Percentiles rank a stretch among this genome's conserved stretches.
Evolutionary conservation across 2,329 filamentous ascomycete species (phyloP).

Genomic region (Taxawa tesnikishii): DNA sequence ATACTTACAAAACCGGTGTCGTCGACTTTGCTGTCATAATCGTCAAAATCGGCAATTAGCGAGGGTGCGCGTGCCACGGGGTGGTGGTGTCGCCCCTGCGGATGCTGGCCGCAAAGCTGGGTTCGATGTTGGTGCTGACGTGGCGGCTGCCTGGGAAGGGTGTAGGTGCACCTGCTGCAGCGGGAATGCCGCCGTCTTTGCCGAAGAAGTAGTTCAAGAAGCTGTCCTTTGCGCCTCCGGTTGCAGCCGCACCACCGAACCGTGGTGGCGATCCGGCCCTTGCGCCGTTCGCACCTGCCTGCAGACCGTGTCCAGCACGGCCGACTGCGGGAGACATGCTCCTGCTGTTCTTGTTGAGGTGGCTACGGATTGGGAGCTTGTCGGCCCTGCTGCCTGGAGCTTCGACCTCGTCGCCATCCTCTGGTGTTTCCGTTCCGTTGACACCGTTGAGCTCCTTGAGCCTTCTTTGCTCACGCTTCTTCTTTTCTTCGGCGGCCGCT

Average conservation of each 20-base stretch:
- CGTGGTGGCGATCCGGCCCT: constrained; percentile 50
- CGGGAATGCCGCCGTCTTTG: constrained; percentile 61
- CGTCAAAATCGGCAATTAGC: constrained; percentile 15
- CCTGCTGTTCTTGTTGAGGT: constrained; percentile 48
- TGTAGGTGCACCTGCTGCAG: constrained; percentile 1
- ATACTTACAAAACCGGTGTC: constrained; percentile 49
- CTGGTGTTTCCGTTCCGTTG: constrained; percentile 60
- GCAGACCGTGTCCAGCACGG: constrained; percentile 33
- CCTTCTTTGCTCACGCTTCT: constrained; percentile 71
- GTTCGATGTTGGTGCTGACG: constrained; percentile 66
- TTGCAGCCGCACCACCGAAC: constrained; percentile 42
- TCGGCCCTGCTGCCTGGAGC: constrained; percentile 41
- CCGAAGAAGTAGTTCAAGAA: constrained; percentile 99
- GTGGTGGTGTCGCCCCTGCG: constrained; percentile 53
- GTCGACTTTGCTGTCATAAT: constrained; percentile 24
- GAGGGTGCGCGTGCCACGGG: constrained; percentile 23
- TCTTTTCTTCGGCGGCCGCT: constrained; percentile 68
- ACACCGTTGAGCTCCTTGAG: constrained; percentile 66
- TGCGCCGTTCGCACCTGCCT: constrained; percentile 46
- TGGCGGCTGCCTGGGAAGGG: constrained; percentile 43
- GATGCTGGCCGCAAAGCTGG: constrained; percentile 73
- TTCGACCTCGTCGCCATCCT: constrained; percentile 47
- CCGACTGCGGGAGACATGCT: constrained; percentile 75
- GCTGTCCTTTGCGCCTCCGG: constrained; percentile 65
- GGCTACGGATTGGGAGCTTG: constrained; percentile 47